phyloP scores from a whole-genome alignment of 306 rosid species.

The Pyrus betulifolia region DNA sequence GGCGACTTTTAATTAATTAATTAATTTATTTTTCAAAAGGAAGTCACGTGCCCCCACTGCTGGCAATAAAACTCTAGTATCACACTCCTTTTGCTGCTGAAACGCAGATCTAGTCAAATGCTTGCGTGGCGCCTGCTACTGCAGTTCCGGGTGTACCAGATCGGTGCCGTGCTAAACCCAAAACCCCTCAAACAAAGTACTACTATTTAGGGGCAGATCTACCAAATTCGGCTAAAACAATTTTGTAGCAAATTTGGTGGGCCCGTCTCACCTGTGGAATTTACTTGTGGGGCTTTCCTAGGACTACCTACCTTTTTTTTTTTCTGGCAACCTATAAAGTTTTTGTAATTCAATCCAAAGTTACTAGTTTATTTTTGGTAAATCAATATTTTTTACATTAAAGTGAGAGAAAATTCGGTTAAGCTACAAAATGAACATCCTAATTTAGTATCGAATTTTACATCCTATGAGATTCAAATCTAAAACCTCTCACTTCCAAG shows the following conservation, averaged over 20 bases:
- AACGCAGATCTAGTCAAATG: slow-evolving; percentile 20
- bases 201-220: background rate
- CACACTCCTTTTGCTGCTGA: background rate
- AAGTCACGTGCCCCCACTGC: slow-evolving; percentile 33
- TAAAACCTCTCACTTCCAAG: too few relatives aligned
- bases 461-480: accelerated
- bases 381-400: too few relatives aligned
- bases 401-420: accelerated
- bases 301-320: too few relatives aligned
- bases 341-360: too few relatives aligned
- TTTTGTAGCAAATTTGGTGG: background rate
- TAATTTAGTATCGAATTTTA: too few relatives aligned
- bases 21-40: background rate
- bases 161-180: background rate
- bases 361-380: too few relatives aligned
- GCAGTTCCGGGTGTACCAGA: background rate
- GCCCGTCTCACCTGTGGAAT: background rate
- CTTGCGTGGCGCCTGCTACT: background rate
- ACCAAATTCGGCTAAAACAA: too few relatives aligned
- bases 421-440: accelerated
- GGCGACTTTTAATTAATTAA: background rate
- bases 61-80: background rate
- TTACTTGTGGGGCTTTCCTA: too few relatives aligned
- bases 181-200: background rate
- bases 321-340: too few relatives aligned